Conservation (phyloP, 768 basidiomycete genomes). For the Psilocybe cyanescens region DNA sequence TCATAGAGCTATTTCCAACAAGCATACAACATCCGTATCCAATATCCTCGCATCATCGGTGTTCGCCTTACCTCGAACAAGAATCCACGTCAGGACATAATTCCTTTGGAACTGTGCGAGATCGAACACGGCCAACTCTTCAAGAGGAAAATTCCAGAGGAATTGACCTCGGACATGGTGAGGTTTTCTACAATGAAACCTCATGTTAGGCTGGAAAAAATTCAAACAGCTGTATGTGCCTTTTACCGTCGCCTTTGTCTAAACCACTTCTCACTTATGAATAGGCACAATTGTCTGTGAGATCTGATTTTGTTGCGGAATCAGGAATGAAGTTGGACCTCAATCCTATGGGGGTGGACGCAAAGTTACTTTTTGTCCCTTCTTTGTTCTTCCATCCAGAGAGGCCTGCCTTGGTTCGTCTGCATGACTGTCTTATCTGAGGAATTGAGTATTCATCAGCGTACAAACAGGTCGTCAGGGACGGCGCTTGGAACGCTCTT, state of each 20-base stretch:
- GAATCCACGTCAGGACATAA: slow-evolving; percentile 30
- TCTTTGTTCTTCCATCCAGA: slow-evolving; percentile 18
- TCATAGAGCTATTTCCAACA: slow-evolving; percentile 44
- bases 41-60: slow-evolving; percentile 41
- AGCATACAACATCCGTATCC: slow-evolving; percentile 35
- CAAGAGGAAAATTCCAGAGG: slow-evolving; percentile 44
- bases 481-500: slow-evolving; percentile 27
- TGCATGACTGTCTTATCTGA: background rate
- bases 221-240: slow-evolving; percentile 31
- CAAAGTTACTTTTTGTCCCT: slow-evolving; percentile 24
- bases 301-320: slow-evolving; percentile 39
- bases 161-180: slow-evolving; percentile 41
- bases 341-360: slow-evolving; percentile 26
- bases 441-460: background rate
- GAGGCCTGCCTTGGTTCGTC: background rate
- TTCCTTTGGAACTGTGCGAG: slow-evolving; percentile 54
- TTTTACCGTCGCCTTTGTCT: background rate
- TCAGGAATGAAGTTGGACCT: slow-evolving; percentile 40
- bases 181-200: slow-evolving; percentile 55
- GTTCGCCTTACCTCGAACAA: slow-evolving; percentile 33
- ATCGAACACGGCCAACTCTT: slow-evolving; percentile 53
- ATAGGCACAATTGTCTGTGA: slow-evolving; percentile 21
- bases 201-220: slow-evolving; percentile 39
- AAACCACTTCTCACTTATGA: background rate
- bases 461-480: slow-evolving; percentile 1